A percentile compares a stretch with the other conserved stretches of the same genome.
Evolutionary conservation across 108 stramenopile species (phyloP).

Genomic region (Skeletonema costatum): DNA sequence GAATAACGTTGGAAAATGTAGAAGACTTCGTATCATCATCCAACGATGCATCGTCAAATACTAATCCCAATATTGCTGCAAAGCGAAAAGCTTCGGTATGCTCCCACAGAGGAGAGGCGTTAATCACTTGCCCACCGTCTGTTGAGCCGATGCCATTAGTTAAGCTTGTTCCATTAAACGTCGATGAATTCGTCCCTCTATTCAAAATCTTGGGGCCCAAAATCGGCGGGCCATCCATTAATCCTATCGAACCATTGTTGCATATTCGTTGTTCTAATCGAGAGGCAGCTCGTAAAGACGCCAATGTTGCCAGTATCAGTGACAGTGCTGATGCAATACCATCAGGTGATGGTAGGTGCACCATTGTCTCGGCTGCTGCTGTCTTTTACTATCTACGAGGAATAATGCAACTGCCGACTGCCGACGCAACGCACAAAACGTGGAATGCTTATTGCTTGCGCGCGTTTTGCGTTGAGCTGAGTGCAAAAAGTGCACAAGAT

Average conservation of each 20-base stretch:
- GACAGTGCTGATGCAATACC: slow-evolving; percentile 22
- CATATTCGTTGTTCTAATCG: slow-evolving; percentile 47
- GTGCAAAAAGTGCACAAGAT: too few species aligned
- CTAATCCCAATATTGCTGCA: slow-evolving; percentile 56
- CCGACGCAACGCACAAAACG: not conserved
- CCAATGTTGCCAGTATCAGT: slow-evolving; percentile 45
- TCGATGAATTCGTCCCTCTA: not conserved
- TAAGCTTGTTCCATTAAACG: not conserved
- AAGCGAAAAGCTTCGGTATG: slow-evolving; percentile 61
- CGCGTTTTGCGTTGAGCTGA: not conserved
- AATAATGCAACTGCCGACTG: not conserved
- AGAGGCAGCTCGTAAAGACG: slow-evolving; percentile 76
- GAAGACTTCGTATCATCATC: slow-evolving; percentile 8
- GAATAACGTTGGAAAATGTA: slow-evolving; percentile 13
- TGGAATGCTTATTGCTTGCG: not conserved
- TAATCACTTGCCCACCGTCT: not conserved
- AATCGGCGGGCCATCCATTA: slow-evolving; percentile 79
- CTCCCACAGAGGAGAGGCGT: slow-evolving; percentile 67
- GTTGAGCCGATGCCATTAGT: too few species aligned
- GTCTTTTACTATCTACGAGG: not conserved
- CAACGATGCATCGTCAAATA: slow-evolving; percentile 18
- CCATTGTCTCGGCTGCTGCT: not conserved
- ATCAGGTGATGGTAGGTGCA: slow-evolving; percentile 12
- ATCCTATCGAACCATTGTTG: slow-evolving; percentile 58
- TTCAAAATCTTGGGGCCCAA: slow-evolving; percentile 24